A percentile compares a stretch with the other conserved stretches of the same genome.
phyloP scores from a whole-genome alignment of 164 flowering plant species.

The Stephania cephalantha region DNA sequence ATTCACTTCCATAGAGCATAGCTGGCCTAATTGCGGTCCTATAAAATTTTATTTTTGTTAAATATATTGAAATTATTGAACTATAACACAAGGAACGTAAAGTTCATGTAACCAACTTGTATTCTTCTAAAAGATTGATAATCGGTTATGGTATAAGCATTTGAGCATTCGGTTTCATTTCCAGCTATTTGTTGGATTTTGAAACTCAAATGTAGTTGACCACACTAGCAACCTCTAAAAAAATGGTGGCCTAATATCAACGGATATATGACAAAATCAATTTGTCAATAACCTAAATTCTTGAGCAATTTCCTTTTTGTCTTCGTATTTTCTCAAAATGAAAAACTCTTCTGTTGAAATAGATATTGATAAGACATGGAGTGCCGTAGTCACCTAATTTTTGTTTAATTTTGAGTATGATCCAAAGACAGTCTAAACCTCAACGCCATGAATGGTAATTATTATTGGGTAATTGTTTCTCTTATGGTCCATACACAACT shows the following conservation, averaged over 20 bases:
- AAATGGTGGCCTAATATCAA: no score
- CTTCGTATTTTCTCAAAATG: background rate
- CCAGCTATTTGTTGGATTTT: background rate
- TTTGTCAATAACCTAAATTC: background rate
- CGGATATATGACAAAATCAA: background rate
- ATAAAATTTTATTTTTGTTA: no score
- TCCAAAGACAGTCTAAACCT: background rate
- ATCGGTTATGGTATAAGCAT: background rate
- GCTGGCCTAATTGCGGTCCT: no score
- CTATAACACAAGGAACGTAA: background rate
- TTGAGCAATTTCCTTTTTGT: background rate
- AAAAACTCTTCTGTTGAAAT: no score
- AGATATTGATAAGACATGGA: no score
- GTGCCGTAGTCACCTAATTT: background rate
- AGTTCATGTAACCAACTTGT: constrained; percentile 1
- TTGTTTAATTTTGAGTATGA: background rate
- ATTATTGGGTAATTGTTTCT: background rate
- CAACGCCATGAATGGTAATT: background rate
- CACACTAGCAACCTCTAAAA: background rate
- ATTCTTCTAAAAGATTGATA: background rate
- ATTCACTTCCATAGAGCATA: no score
- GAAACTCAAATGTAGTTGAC: background rate
- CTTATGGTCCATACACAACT: background rate
- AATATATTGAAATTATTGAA: no score
- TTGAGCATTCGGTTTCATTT: background rate